A percentile compares a stretch with the other conserved stretches of the same genome.
These are phyloP conservation scores for Halophytophthora polymorphica DNA, from an alignment of 352 stramenopile species.

Conservation along the genomic window DNA sequence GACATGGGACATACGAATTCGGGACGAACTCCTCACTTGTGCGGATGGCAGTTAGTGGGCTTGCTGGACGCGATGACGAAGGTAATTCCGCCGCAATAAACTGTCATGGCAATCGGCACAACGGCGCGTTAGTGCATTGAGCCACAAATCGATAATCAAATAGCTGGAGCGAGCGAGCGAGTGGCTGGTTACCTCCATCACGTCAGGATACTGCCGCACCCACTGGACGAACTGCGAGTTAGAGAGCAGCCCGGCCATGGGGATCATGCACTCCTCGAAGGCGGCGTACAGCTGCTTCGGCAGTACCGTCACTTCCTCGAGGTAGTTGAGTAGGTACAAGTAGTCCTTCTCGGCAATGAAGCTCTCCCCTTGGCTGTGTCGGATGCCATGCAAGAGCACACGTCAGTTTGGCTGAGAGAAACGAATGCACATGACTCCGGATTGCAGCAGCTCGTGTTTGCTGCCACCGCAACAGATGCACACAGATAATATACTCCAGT, in stretches of 20 bases:
- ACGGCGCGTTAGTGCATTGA: no score
- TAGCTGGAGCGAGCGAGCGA: background rate
- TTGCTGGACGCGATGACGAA: slow-evolving; percentile 28
- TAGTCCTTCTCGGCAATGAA: slow-evolving; percentile 74
- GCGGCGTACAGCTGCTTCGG: slow-evolving; percentile 72
- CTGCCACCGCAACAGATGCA: background rate
- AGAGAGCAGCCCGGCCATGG: slow-evolving; percentile 45
- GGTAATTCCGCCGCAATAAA: slow-evolving; percentile 50
- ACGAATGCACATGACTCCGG: no score
- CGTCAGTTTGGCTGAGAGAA: background rate
- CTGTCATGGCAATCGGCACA: slow-evolving; percentile 14
- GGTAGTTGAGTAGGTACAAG: slow-evolving; percentile 60
- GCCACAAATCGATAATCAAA: no score
- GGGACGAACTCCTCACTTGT: slow-evolving; percentile 41
- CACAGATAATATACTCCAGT: background rate
- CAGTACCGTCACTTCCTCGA: slow-evolving; percentile 58
- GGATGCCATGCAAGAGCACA: slow-evolving; percentile 1
- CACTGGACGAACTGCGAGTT: slow-evolving; percentile 73
- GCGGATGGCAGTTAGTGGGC: slow-evolving; percentile 29
- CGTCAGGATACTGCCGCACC: slow-evolving; percentile 59
- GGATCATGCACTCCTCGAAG: slow-evolving; percentile 72
- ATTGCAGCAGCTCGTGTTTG: no score
- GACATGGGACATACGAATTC: slow-evolving; percentile 28
- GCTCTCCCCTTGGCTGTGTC: slow-evolving; percentile 38
- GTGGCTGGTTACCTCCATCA: slow-evolving; percentile 51